Evolutionary conservation across 208 protist species (phyloP).

Genomic region (Phytomonas francai): DNA sequence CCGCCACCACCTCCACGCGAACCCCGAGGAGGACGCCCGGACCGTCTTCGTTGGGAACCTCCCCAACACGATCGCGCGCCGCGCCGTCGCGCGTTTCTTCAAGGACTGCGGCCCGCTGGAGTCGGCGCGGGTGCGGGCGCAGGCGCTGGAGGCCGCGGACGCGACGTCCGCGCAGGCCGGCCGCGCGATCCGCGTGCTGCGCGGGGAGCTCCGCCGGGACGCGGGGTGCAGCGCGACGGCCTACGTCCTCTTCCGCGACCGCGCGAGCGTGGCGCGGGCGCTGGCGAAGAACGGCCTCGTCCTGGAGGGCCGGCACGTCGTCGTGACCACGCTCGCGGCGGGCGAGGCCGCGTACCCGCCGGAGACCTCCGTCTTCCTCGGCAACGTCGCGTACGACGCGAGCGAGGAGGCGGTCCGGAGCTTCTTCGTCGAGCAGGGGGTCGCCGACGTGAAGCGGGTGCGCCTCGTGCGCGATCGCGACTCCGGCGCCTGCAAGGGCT

Average conservation of each 20-base stretch:
- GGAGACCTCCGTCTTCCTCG: conserved; percentile 84
- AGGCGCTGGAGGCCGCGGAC: conserved; percentile 41
- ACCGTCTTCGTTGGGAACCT: conserved; percentile 90
- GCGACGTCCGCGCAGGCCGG: conserved; percentile 30
- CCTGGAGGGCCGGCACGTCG: conserved; percentile 69
- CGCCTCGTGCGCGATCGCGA: conserved; percentile 82
- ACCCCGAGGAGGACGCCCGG: conserved; percentile 79
- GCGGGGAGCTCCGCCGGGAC: conserved; percentile 81
- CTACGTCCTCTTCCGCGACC: conserved; percentile 73
- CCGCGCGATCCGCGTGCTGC: conserved; percentile 75
- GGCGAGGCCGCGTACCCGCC: conserved; percentile 63
- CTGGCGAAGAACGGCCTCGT: conserved; percentile 61
- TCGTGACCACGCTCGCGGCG: conserved; percentile 67
- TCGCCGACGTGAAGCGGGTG: conserved; percentile 69
- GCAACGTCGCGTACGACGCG: conserved; percentile 80
- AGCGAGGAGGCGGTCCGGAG: conserved; percentile 78
- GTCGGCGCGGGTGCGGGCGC: conserved; percentile 67
- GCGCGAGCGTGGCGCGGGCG: conserved; percentile 21
- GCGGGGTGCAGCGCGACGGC: conserved; percentile 69
- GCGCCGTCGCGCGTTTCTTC: conserved; percentile 70
- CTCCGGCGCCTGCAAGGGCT: conserved; percentile 78
- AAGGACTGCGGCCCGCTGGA: conserved; percentile 72
- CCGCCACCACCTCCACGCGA: conserved; percentile 67
- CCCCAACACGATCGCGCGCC: conserved; percentile 69
- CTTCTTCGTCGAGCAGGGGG: conserved; percentile 78